Conservation (phyloP, 2,329 filamentous ascomycete genomes). For the Orbilia oligospora region DNA sequence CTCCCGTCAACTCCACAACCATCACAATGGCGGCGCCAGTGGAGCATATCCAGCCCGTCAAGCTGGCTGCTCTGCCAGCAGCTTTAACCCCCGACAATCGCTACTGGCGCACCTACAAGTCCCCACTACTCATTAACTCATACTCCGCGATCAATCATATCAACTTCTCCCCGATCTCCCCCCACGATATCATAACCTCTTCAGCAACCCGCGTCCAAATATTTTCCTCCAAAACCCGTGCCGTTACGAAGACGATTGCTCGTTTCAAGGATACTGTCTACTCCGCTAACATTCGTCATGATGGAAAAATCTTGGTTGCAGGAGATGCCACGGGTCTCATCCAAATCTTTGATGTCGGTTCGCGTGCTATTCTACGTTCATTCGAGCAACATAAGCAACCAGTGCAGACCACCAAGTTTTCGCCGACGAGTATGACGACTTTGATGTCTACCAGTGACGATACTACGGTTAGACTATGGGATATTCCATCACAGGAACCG, state of each 20-base stretch:
- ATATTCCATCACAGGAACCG: slow-evolving; percentile 84
- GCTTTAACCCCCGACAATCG: slow-evolving; percentile 86
- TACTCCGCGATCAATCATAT: slow-evolving; percentile 93
- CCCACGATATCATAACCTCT: slow-evolving; percentile 89
- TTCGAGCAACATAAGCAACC: slow-evolving; percentile 96
- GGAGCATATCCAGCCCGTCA: slow-evolving; percentile 82
- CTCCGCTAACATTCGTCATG: slow-evolving; percentile 87
- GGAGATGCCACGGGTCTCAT: slow-evolving; percentile 93
- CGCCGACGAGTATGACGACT: slow-evolving; percentile 86
- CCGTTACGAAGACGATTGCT: slow-evolving; percentile 92
- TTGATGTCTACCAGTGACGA: slow-evolving; percentile 94
- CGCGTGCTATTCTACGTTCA: slow-evolving; percentile 91
- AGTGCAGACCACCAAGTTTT: slow-evolving; percentile 92
- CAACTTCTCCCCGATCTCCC: slow-evolving; percentile 75
- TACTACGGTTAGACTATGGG: slow-evolving; percentile 92
- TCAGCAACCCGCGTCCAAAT: slow-evolving; percentile 93
- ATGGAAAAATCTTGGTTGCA: slow-evolving; percentile 89
- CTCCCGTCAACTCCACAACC: slow-evolving; percentile 9
- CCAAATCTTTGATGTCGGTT: slow-evolving; percentile 93
- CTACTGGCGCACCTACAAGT: slow-evolving; percentile 97
- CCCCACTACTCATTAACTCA: slow-evolving; percentile 88
- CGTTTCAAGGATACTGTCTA: slow-evolving; percentile 93
- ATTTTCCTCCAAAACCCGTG: slow-evolving; percentile 91
- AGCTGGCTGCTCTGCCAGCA: slow-evolving; percentile 85
- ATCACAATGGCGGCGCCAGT: slow-evolving; percentile 85